Evolutionary conservation across 257 asterid species (phyloP), one percentile per base, ranked within the genome.

Genomic region (Solanum sejunctum): DNA sequence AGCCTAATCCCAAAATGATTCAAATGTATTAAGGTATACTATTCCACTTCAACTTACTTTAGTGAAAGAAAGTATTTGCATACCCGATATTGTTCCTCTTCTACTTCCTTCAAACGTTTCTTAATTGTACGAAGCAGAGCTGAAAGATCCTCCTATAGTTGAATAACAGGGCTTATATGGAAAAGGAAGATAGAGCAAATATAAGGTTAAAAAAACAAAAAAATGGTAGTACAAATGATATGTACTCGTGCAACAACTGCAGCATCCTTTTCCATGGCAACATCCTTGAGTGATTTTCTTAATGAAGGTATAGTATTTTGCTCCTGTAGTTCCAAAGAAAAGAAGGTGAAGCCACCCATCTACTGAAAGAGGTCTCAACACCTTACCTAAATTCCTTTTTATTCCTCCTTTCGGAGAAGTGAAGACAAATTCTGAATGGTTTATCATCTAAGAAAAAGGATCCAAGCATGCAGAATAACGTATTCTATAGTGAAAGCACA

Each of bases 241-340:
- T 13, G 47, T 88, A 97, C 99, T 92, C 98, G 93, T 82, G 98
- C 93, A 92, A 97, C 98, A 87, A 97, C 98, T 86, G 99, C 99
- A 66, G 99, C 99, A 93, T 97, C 99, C 81, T 97, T 97, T 92
- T 97, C 99, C 97, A 95, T 95, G 6, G 98, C 99, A 85, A 97
- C 97, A 88, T 97, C 99, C 93, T 87, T 94, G 85, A 97, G 94
- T 85, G 98, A 95, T 91, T 92, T 97, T 83, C 99, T 90, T 84
- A 97, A 89, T 47, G 96, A 92, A 39, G 99, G 98, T 56, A 97
- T 92, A 54, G 94, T 92, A 87, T 85, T 94, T 86, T 92, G 95
- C 85, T 97, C 99, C 99, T 97, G 97, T 85, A 89, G 26, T 77
- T 77, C 82, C 63, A 77, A 77, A 26, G 64, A 26, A 77, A 23